Base-by-base conservation (phyloP, 2,329 filamentous ascomycete species). In the Penicillium sclerotiorum region DNA sequence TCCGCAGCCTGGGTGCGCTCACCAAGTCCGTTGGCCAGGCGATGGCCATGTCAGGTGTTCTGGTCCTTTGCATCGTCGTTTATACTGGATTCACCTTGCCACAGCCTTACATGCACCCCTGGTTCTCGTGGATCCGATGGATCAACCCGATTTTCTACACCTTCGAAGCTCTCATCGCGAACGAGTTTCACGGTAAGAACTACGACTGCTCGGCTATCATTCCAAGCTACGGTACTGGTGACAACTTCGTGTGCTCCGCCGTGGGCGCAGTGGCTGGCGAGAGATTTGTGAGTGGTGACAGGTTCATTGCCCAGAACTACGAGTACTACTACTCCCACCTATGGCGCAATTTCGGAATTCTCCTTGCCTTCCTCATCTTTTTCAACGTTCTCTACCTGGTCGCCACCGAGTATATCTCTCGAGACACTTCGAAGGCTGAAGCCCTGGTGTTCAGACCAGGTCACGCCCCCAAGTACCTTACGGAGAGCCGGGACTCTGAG, bases 161-260 rank as follows among this genome's bases (percentile, higher is more conserved):
- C 0, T 95, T 95, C 60, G 90, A 95, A 67, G 76, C 86, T 0
- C 77, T 95, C 18, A 86, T 94, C 77, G 81, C 89, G 55, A 95
- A 95, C 70, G 90, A 95, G 69, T 95, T 95, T 55, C 71, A 84
- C 59, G 74, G 76, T 45, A 81, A 85, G 13, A 59, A 84, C 0
- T 93, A 86, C 62, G 46, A 53, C 2, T 83, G 80, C 57, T 67
- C 70, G 1, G 54, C 63, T 2, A 75, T 73, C 38, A 66, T 82
- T 13, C 78, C 80, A 0, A 56, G 48, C 3, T 82, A 81, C 42
- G 70, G 67, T 2, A 51, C 57, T 1, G 61, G 60, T n/a, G 47
- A 51, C 0, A 53, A 80, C 53, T 78, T 74, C 22, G 75, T 84
- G 9, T 89, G 86, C 65, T 78, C 77, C 2, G 70, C 79, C 2